Conservation (phyloP, 805 yeast species). For the Spathaspora arborariae region DNA sequence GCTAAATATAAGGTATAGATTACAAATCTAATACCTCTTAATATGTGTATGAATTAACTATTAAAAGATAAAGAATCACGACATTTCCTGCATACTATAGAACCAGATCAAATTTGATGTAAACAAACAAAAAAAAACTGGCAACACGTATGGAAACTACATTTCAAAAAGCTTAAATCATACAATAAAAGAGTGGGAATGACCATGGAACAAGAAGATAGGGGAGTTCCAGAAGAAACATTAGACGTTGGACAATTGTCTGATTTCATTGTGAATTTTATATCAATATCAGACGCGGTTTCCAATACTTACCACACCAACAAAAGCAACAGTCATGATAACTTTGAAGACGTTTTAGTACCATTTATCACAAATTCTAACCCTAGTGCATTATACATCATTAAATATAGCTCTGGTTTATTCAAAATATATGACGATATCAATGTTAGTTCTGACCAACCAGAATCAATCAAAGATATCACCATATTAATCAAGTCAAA, state of each 20-base stretch:
- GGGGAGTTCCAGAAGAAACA: not conserved
- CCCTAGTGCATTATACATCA: constrained; percentile 20
- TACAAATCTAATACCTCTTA: too few relatives aligned
- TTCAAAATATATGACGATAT: constrained; percentile 9
- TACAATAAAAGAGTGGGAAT: not conserved
- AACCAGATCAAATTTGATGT: too few relatives aligned
- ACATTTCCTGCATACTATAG: too few relatives aligned
- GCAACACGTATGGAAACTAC: not conserved
- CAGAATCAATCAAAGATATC: not conserved
- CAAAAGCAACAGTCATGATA: not conserved
- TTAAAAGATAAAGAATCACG: too few relatives aligned
- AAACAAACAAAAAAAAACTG: not conserved
- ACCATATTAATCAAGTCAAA: constrained; percentile 41
- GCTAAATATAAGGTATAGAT: too few relatives aligned
- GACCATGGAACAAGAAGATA: not conserved
- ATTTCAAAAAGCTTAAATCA: not conserved
- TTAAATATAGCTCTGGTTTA: constrained; percentile 10
- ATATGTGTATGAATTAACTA: too few relatives aligned
- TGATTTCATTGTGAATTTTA: not conserved
- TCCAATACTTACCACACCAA: not conserved
- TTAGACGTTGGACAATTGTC: not conserved
- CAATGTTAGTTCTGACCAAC: constrained; percentile 4
- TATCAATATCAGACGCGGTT: not conserved
- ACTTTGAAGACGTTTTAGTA: constrained; percentile 5
- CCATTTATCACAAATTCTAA: constrained; percentile 16